Conservation (phyloP, 2,329 filamentous ascomycete genomes). For the Fusarium virguliforme region DNA sequence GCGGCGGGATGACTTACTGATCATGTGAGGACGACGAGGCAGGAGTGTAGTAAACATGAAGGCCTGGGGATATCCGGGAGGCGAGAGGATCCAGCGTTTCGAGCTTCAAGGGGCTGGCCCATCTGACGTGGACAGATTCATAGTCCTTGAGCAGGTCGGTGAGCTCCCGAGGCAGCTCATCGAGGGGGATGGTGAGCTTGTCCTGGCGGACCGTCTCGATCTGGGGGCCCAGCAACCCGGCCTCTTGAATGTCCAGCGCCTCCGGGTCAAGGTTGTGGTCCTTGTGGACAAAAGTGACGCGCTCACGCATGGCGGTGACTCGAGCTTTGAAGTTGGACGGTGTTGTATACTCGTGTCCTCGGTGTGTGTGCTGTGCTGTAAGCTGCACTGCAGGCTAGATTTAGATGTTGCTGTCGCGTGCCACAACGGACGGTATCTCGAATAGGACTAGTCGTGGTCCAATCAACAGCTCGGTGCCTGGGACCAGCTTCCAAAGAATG, state of each 20-base stretch:
- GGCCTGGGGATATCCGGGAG: conserved; percentile 82
- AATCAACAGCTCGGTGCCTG: background rate
- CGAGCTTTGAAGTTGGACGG: conserved; percentile 4
- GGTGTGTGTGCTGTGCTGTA: conserved; percentile 7
- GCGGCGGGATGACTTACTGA: conserved; percentile 40
- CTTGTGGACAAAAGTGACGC: conserved; percentile 85
- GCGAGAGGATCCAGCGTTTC: conserved; percentile 78
- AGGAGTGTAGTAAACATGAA: conserved; percentile 86
- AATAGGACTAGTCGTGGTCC: conserved; percentile 16
- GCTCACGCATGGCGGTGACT: conserved; percentile 75
- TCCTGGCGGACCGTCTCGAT: conserved; percentile 83
- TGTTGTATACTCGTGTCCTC: background rate
- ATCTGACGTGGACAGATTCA: conserved; percentile 84
- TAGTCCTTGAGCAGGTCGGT: conserved; percentile 73
- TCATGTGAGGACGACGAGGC: conserved; percentile 30
- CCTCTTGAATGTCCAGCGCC: conserved; percentile 71
- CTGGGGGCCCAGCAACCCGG: conserved; percentile 69
- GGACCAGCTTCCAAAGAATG: background rate
- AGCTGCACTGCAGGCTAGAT: conserved; percentile 6
- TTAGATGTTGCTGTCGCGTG: conserved; percentile 42
- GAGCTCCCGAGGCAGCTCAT: conserved; percentile 81
- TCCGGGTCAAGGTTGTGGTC: conserved; percentile 76
- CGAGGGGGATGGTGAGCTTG: conserved; percentile 79
- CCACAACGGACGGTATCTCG: conserved; percentile 21
- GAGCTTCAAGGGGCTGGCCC: conserved; percentile 75